Evolutionary conservation across 352 stramenopile species (phyloP).

Genomic region (Phytophthora europaea): DNA sequence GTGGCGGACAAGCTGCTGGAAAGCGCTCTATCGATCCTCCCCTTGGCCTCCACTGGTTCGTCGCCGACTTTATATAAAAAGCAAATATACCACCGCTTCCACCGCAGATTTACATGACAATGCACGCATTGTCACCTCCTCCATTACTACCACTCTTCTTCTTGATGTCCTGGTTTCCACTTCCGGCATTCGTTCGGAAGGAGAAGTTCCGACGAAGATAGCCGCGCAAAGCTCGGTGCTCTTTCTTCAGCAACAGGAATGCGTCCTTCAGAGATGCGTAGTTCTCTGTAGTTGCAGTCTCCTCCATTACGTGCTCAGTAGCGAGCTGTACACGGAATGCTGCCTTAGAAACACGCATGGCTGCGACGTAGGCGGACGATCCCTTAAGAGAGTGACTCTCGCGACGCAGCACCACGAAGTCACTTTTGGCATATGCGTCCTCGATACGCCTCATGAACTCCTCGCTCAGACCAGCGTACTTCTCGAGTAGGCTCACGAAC

Average conservation of each 20-base stretch:
- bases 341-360: conserved; percentile 85
- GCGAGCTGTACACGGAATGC: conserved; percentile 84
- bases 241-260: conserved; percentile 73
- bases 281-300: conserved; percentile 44
- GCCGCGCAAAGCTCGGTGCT: conserved; percentile 78
- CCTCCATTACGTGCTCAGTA: conserved; percentile 82
- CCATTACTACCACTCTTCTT: conserved; percentile 43
- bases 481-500: conserved; percentile 87
- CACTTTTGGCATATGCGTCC: conserved; percentile 52
- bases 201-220: conserved; percentile 89
- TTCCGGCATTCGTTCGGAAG: conserved; percentile 57
- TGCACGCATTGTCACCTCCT: conserved; percentile 67
- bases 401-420: conserved; percentile 75
- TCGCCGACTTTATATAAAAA: conserved; percentile 34
- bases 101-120: conserved; percentile 62
- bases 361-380: conserved; percentile 87
- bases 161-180: conserved; percentile 44
- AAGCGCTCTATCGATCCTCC: conserved; percentile 19
- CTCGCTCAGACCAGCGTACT: conserved; percentile 77
- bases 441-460: conserved; percentile 86
- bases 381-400: conserved; percentile 91
- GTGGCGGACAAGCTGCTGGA: conserved; percentile 15
- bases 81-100: conserved; percentile 24
- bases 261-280: conserved; percentile 50
- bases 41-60: conserved; percentile 7